A percentile compares a stretch with the other conserved stretches of the same genome.
phyloP scores from a whole-genome alignment of 2,329 filamentous ascomycete species.

The Cadophora sp. region DNA sequence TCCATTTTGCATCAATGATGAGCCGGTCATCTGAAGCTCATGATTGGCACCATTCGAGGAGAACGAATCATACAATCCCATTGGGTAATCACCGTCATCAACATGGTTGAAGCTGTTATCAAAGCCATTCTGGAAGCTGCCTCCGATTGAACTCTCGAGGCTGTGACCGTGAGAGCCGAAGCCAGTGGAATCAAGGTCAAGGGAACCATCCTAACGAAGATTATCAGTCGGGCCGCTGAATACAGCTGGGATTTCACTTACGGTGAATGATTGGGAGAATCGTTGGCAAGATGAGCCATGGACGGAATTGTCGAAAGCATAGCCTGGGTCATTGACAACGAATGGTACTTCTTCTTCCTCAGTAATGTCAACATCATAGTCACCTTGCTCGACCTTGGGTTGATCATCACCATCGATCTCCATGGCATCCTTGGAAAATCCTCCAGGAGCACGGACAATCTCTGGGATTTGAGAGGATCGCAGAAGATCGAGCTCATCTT shows the following conservation, averaged over 20 bases:
- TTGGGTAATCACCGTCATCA: background rate
- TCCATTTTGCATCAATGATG: background rate
- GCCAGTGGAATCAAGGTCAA: background rate
- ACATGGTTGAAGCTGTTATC: background rate
- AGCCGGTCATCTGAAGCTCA: background rate
- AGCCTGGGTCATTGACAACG: background rate
- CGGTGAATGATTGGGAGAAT: slow-evolving; percentile 1
- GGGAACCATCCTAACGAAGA: background rate
- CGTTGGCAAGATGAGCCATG: background rate
- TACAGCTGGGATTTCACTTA: background rate
- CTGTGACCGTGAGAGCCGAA: background rate
- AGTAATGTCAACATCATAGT: background rate
- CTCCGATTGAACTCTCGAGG: background rate
- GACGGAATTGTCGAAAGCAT: background rate
- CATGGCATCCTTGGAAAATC: background rate
- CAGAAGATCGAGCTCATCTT: background rate
- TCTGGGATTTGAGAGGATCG: background rate
- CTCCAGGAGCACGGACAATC: background rate
- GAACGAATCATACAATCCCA: background rate
- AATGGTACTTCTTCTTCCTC: background rate
- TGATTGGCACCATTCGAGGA: background rate
- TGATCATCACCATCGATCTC: background rate
- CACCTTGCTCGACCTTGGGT: background rate
- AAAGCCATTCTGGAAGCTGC: background rate
- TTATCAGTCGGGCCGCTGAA: background rate